These are phyloP conservation scores for Colletotrichum lindemuthianum DNA, from an alignment of 2,329 filamentous ascomycete genomes.

Conservation along the genomic window DNA sequence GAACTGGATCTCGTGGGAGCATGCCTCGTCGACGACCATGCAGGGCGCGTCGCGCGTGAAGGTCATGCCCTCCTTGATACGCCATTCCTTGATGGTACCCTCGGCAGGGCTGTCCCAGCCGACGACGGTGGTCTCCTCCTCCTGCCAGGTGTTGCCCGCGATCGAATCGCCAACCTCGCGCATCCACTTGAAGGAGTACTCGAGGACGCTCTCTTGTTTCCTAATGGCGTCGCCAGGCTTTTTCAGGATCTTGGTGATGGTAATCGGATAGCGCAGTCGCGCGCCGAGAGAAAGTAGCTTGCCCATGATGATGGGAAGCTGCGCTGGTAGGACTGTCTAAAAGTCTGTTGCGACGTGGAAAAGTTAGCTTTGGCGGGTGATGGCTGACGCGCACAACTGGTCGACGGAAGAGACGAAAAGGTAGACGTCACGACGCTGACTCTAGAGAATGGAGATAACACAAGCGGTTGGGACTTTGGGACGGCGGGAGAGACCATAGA, in stretches of 20 bases:
- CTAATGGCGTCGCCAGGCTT: conserved; percentile 77
- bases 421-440: neutral
- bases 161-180: conserved; percentile 77
- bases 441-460: neutral
- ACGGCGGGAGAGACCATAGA: neutral
- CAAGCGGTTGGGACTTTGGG: neutral
- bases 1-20: conserved; percentile 90
- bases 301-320: conserved; percentile 47
- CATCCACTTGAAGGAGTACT: conserved; percentile 86
- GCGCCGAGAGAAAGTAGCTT: conserved; percentile 64
- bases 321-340: conserved; percentile 16
- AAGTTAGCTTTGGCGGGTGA: too few relatives aligned
- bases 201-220: conserved; percentile 81
- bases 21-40: conserved; percentile 88
- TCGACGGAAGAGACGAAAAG: neutral
- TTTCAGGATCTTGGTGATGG: conserved; percentile 86
- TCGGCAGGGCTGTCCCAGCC: conserved; percentile 87
- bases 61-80: conserved; percentile 73
- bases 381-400: too few relatives aligned
- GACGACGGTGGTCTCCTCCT: conserved; percentile 75
- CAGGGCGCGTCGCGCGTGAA: conserved; percentile 67
- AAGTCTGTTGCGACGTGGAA: conserved; percentile 10
- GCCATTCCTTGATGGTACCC: conserved; percentile 82
- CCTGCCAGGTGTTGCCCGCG: conserved; percentile 68
- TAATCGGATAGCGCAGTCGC: conserved; percentile 90